Base-by-base conservation (phyloP, 164 flowering plant genomes). In the Annona squamosa region DNA sequence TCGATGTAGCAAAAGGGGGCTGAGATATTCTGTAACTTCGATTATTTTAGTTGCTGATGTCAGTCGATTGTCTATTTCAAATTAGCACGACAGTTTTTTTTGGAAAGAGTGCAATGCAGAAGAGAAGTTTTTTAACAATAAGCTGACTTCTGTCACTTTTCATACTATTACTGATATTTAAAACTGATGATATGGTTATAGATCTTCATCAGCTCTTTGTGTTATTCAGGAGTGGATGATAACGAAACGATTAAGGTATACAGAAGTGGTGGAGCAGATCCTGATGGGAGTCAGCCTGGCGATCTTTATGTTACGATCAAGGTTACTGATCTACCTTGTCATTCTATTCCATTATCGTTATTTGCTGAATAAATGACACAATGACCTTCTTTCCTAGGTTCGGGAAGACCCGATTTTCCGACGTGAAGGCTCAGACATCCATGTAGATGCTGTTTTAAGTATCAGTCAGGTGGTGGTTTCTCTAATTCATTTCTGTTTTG, bases 261-360 rank as follows among this genome's bases (percentile, higher is more conserved):
- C 62, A 82, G 90, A 83, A 78, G 85, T 81, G 99, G 98, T 66
- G 99, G 99, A 66, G 94, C 94, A 71, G 97, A 95, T 84, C 99
- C 99, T 63, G 99, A 95, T 12, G 94, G 94, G 67, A 86, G 87
- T 80, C 93, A 88, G 71, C 97, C 94, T 74, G 99, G 99, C 71
- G 98, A 95, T 86, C 93, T 95, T 56, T 89, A 79, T 82, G 93
- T 95, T 69, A 85, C 87, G 5, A 79, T 95, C 48, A 91, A 84
- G 91, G 99, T 90, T 72, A 70, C n/a, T 67, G 70, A 12, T 62
- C 45, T 72, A n/a, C 26, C 4, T 64, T 61, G 4, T 67, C 7
- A 44, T 48, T 2, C 59, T 62, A 46, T 18, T 56, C 37, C 52
- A 46, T 10, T 18, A 41, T 17, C 18, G 26, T 59, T 18, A 16